These are phyloP conservation scores for Gryganskiella cystojenkinii DNA, from an alignment of 192 early-diverging fungal species.

Conservation along the genomic window DNA sequence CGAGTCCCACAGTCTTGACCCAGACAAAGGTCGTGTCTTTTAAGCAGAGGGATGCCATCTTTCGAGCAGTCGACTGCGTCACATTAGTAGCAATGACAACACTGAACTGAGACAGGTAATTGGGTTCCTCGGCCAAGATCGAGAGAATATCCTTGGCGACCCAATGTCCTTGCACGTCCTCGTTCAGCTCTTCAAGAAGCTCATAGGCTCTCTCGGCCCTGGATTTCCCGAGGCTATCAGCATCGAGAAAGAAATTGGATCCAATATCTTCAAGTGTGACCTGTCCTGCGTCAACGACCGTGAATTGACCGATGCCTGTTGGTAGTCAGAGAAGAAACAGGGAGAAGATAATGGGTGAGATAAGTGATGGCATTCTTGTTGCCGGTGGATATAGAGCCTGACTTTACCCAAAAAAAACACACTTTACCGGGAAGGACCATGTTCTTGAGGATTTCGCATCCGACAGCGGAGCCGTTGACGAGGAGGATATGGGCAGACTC, in stretches of 20 bases:
- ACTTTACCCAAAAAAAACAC: no score
- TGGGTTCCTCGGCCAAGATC: constrained; percentile 36
- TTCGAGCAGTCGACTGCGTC: constrained; percentile 60
- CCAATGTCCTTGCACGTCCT: constrained; percentile 76
- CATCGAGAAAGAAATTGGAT: constrained; percentile 94
- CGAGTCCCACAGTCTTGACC: constrained; percentile 78
- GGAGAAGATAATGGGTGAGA: no score
- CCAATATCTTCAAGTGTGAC: constrained; percentile 79
- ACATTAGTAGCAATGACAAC: constrained; percentile 83
- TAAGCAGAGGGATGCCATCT: constrained; percentile 73
- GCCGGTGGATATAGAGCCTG: no score
- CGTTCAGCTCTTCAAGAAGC: constrained; percentile 88
- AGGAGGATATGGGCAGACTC: constrained; percentile 87
- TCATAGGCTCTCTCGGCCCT: constrained; percentile 71
- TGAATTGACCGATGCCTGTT: constrained; percentile 89
- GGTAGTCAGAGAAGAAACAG: background rate
- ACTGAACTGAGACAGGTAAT: constrained; percentile 75
- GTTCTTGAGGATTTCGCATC: constrained; percentile 94
- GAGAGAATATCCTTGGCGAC: constrained; percentile 64
- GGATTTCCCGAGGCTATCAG: constrained; percentile 68
- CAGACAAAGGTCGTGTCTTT: constrained; percentile 74
- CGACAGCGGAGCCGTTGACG: constrained; percentile 85
- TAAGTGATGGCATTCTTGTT: no score
- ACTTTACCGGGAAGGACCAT: constrained; percentile 90
- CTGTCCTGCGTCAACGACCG: constrained; percentile 78